phyloP scores from a whole-genome alignment of 2,329 filamentous ascomycete genomes.

The Aspergillus fischeri region DNA sequence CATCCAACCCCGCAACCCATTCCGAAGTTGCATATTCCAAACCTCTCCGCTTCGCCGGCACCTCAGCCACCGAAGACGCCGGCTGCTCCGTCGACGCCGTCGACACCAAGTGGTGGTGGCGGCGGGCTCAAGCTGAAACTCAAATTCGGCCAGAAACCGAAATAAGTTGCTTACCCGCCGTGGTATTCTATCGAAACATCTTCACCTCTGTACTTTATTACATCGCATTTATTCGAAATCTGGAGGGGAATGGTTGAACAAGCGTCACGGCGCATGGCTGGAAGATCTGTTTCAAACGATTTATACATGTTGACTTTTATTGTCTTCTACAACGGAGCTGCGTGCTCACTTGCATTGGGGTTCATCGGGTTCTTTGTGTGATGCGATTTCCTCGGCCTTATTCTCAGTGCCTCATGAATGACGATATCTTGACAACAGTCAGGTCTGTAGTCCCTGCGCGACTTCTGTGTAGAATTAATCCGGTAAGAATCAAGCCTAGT shows the following conservation, averaged over 20 bases:
- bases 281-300: slow-evolving; percentile 16
- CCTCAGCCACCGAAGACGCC: slow-evolving; percentile 25
- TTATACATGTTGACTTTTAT: slow-evolving; percentile 5
- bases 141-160: slow-evolving; percentile 33
- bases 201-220: slow-evolving; percentile 14
- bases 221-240: slow-evolving; percentile 2
- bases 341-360: slow-evolving; percentile 1
- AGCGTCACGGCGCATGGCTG: slow-evolving; percentile 15
- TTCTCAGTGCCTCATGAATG: slow-evolving; percentile 6
- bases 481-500: neutral
- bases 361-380: slow-evolving; percentile 2
- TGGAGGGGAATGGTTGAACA: slow-evolving; percentile 8
- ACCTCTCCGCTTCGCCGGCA: slow-evolving; percentile 22
- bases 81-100: slow-evolving; percentile 25
- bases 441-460: neutral
- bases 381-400: slow-evolving; percentile 5
- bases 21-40: slow-evolving; percentile 34
- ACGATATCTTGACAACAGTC: neutral
- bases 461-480: neutral
- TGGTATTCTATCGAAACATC: slow-evolving; percentile 1
- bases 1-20: slow-evolving; percentile 17
- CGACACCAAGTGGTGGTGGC: slow-evolving; percentile 24
- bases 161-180: slow-evolving; percentile 17
- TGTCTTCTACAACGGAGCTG: slow-evolving; percentile 8
- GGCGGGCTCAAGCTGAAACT: slow-evolving; percentile 42